Evolutionary conservation across 2,329 filamentous ascomycete genomes (phyloP).

Genomic region (Penicillium sp.): DNA sequence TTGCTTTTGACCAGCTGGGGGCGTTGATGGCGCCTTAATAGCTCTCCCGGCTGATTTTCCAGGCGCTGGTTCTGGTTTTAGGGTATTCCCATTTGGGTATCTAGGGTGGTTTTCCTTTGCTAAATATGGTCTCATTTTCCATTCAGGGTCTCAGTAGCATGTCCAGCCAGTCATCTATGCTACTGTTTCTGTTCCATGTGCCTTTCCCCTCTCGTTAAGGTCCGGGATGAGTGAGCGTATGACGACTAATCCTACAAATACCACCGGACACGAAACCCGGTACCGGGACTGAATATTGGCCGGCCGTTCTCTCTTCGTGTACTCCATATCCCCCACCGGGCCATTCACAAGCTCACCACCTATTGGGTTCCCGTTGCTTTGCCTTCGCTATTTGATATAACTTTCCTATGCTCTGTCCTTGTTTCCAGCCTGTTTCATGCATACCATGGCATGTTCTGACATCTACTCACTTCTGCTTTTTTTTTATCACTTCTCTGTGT

Average conservation of each 20-base stretch:
- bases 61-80: conserved; percentile 20
- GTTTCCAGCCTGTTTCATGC: conserved; percentile 13
- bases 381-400: background rate
- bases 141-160: conserved; percentile 5
- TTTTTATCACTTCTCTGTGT: conserved; percentile 4
- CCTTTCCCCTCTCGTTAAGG: background rate
- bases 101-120: conserved; percentile 14
- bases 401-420: conserved; percentile 1
- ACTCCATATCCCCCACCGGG: conserved; percentile 5
- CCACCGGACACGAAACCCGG: background rate
- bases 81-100: conserved; percentile 18
- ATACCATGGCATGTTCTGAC: conserved; percentile 15
- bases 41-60: conserved; percentile 16
- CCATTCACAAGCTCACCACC: background rate
- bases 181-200: conserved; percentile 9
- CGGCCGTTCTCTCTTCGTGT: background rate
- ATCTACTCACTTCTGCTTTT: conserved; percentile 5
- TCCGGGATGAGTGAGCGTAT: background rate
- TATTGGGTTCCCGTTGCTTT: conserved; percentile 4
- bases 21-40: conserved; percentile 22
- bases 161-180: background rate
- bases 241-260: background rate
- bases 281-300: background rate
- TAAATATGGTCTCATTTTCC: conserved; percentile 4
- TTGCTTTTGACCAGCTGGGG: conserved; percentile 22